A percentile compares a stretch with the other conserved stretches of the same genome.
Evolutionary conservation across 225 moss, liverwort and hornwort genomes (phyloP).

Genomic region (Sphagnum contortum): DNA sequence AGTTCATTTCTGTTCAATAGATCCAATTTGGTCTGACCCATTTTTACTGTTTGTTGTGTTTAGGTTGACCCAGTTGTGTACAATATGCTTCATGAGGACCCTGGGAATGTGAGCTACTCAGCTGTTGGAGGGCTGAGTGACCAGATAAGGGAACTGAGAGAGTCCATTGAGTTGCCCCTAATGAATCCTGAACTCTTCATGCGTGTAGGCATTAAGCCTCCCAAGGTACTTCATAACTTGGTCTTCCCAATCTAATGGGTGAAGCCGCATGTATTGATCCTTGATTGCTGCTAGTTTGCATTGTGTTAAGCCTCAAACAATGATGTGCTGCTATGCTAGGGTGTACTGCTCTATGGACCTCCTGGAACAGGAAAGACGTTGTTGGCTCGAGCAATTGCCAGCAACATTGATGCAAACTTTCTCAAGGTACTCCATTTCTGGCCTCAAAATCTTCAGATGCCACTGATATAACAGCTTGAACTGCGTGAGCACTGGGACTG

Average conservation of each 20-base stretch:
- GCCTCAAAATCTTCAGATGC: no score
- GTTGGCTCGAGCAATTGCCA: slow-evolving; percentile 46
- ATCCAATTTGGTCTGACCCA: neutral
- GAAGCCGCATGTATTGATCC: no score
- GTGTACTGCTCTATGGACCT: slow-evolving; percentile 46
- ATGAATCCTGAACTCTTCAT: slow-evolving; percentile 52
- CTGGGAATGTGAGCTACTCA: slow-evolving; percentile 51
- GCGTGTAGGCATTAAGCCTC: slow-evolving; percentile 50
- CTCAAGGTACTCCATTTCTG: slow-evolving; percentile 22
- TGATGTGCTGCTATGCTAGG: slow-evolving; percentile 12
- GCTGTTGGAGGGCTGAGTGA: slow-evolving; percentile 50
- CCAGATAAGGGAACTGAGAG: slow-evolving; percentile 38
- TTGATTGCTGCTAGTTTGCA: neutral
- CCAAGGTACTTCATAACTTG: slow-evolving; percentile 19
- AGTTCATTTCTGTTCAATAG: no score
- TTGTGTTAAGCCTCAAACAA: neutral
- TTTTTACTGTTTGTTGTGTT: neutral
- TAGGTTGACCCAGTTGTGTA: slow-evolving; percentile 53
- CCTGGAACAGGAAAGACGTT: slow-evolving; percentile 48
- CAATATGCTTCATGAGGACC: slow-evolving; percentile 52
- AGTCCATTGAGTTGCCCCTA: slow-evolving; percentile 45
- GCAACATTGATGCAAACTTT: slow-evolving; percentile 53
- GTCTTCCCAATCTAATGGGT: no score
- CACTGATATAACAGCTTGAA: no score
- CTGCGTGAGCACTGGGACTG: no score